Percentiles rank a stretch among this genome's conserved stretches.
Conservation (phyloP, 2,329 filamentous ascomycete species). For the Lecanicillium sp. region DNA sequence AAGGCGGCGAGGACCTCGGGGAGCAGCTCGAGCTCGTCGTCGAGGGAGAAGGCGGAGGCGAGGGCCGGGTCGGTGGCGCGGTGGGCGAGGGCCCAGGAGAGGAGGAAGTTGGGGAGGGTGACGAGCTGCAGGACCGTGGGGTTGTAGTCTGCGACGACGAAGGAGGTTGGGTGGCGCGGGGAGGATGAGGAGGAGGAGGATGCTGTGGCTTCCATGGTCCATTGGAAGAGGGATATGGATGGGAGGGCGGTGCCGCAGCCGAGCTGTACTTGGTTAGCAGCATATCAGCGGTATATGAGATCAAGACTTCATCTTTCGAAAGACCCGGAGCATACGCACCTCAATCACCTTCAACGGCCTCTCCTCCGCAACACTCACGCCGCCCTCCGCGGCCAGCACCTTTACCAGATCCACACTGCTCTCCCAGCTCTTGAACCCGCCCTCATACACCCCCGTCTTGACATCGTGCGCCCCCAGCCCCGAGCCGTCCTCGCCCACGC, state of each 20-base stretch:
- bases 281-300: no score
- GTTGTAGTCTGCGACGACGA: conserved; percentile 76
- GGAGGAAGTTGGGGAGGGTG: conserved; percentile 70
- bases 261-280: conserved; percentile 42
- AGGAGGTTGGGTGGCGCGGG: conserved; percentile 36
- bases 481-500: conserved; percentile 32
- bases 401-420: conserved; percentile 75
- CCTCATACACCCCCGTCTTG: conserved; percentile 76
- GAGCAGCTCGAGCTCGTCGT: conserved; percentile 60
- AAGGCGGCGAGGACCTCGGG: conserved; percentile 55
- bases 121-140: conserved; percentile 70
- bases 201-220: conserved; percentile 29
- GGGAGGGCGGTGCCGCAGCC: conserved; percentile 76
- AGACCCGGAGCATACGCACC: conserved; percentile 45
- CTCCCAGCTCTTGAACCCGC: conserved; percentile 87
- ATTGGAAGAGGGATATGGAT: conserved; percentile 64
- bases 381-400: conserved; percentile 45
- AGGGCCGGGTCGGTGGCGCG: no score
- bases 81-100: conserved; percentile 58
- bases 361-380: conserved; percentile 26
- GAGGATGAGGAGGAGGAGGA: no score
- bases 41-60: conserved; percentile 40
- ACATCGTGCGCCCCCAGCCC: conserved; percentile 66
- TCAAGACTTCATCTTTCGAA: no score
- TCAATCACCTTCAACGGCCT: conserved; percentile 44